phyloP scores from a whole-genome alignment of 768 basidiomycete genomes.

The Pisolithus microcarpus region DNA sequence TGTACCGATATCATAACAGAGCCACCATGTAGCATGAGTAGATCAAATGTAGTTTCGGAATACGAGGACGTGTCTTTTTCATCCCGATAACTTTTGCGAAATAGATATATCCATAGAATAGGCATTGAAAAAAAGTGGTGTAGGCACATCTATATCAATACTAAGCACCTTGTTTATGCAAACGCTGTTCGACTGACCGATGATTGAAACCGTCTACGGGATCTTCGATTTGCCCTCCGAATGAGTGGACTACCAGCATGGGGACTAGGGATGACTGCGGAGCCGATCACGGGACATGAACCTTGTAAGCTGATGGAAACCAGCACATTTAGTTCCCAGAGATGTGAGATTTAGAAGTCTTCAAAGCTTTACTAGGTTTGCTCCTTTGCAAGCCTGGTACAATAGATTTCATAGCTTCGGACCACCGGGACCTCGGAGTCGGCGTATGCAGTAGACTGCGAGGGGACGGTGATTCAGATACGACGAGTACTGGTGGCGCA shows the following conservation, averaged over 20 bases:
- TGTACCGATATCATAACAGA: too few relatives aligned
- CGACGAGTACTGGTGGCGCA: constrained; percentile 6
- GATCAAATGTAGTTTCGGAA: too few relatives aligned
- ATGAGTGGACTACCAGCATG: too few relatives aligned
- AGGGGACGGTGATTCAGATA: constrained; percentile 15
- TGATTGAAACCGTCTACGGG: constrained; percentile 5
- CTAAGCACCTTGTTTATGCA: too few relatives aligned
- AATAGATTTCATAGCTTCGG: constrained; percentile 20
- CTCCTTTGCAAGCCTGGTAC: constrained; percentile 15
- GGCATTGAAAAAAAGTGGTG: too few relatives aligned
- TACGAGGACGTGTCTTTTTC: too few relatives aligned
- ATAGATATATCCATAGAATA: too few relatives aligned
- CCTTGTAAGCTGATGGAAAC: constrained; percentile 2
- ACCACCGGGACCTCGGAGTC: constrained; percentile 14
- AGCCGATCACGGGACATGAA: constrained; percentile 13
- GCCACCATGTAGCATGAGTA: too few relatives aligned
- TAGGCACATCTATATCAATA: too few relatives aligned
- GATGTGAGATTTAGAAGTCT: background rate
- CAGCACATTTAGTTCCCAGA: constrained; percentile 8
- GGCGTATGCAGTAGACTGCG: constrained; percentile 12
- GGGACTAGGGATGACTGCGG: background rate
- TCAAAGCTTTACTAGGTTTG: constrained; percentile 5
- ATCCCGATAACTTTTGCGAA: too few relatives aligned
- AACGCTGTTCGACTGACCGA: too few relatives aligned
- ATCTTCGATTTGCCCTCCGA: constrained; percentile 1